Evolutionary conservation across 169 alveolate genomes (phyloP).

Genomic region (Plasmodium vinckei): DNA sequence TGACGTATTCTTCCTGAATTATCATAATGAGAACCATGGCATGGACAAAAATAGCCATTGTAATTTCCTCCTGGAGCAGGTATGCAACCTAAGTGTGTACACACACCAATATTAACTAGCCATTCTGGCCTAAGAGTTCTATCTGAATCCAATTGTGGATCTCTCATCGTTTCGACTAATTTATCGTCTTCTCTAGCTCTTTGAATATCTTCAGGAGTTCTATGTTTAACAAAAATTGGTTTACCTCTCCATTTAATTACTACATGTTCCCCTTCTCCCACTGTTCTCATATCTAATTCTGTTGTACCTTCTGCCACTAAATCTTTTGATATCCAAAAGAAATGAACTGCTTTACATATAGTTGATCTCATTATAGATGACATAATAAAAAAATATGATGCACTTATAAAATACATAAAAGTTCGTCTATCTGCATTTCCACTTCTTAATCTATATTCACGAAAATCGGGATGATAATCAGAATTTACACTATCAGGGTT

Average conservation of each 20-base stretch:
- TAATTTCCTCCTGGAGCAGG: constrained; percentile 89
- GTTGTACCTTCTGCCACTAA: constrained; percentile 88
- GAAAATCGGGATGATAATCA: constrained; percentile 89
- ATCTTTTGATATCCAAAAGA: constrained; percentile 87
- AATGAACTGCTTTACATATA: constrained; percentile 87
- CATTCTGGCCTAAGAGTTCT: constrained; percentile 89
- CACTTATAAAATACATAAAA: constrained; percentile 86
- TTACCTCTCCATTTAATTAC: constrained; percentile 90
- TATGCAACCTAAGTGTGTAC: constrained; percentile 91
- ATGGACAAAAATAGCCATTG: constrained; percentile 91
- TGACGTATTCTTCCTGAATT: constrained; percentile 90
- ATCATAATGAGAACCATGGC: constrained; percentile 93
- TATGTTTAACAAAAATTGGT: constrained; percentile 88
- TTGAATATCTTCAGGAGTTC: constrained; percentile 89
- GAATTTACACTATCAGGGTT: constrained; percentile 88
- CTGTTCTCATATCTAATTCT: constrained; percentile 88
- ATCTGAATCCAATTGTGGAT: constrained; percentile 89
- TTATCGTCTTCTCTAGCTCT: constrained; percentile 88
- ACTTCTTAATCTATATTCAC: constrained; percentile 88
- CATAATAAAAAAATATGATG: constrained; percentile 84
- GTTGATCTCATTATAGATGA: constrained; percentile 85
- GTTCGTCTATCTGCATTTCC: constrained; percentile 89
- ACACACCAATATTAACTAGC: constrained; percentile 89
- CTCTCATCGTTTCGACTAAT: constrained; percentile 87
- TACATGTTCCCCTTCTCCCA: constrained; percentile 87